Evolutionary conservation across 305 asterid genomes (phyloP), one percentile per base, ranked within the genome.

Genomic region (Fraxinus velutina): DNA sequence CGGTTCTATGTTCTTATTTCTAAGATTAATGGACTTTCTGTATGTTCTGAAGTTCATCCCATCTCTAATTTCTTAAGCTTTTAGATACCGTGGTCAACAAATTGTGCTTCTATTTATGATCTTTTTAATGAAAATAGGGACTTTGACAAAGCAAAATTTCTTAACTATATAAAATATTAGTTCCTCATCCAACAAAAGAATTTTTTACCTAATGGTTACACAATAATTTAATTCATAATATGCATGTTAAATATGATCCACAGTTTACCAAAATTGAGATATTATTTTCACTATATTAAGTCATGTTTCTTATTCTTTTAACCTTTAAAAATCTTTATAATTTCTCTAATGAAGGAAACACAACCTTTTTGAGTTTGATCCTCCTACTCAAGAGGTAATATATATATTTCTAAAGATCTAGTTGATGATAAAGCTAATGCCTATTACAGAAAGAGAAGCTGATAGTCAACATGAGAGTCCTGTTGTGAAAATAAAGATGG

Each of bases 291-390:
- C 39, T 68, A 68, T 15, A 27, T 27, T 12, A 68, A 68, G 74
- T 68, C 37, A 4, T 12, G 19, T 68, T 68, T 68, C 74, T 68
- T 68, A 3, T 29, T 66, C 73, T 66, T 66, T 29, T 24, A 13
- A 66, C 37, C 37, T 66, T 66, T 60, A 21, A 66, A 27, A 66
- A 27, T 64, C 19, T 12, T 10, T 29, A 29, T 66, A 24, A 4
- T 66, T 66, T 66, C 36, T 66, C 73, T 29, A 66, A 27, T 66
- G 70, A 66, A 66, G 73, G 37, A 66, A 66, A 66, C 73, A 66
- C 29, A 66, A 66, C 37, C n/a, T 27, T 66, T 66, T 29, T 66
- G 73, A 24, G 36, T 15, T 12, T 64, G 17, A 64, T 9, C 17
- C 6, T 24, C 73, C 37, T 3, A 66, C 73, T 8, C 17, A 64